Evolutionary conservation across 2,329 filamentous ascomycete species (phyloP).

Genomic region (Gaeumannomyces sp.): DNA sequence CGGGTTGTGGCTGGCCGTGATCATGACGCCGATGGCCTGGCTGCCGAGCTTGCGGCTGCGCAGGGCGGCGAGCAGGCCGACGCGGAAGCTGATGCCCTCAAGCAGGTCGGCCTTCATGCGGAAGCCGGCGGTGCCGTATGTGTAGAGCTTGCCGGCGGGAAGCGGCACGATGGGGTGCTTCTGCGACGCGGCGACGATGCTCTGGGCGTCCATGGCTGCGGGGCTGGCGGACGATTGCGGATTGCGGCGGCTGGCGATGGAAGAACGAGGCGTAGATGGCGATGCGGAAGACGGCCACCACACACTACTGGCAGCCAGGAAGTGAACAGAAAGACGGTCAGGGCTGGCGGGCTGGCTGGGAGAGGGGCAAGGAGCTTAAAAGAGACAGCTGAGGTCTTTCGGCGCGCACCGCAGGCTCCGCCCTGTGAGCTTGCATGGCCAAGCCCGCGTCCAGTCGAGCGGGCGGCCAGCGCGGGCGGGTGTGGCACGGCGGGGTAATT

Average conservation of each 20-base stretch:
- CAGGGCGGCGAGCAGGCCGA: conserved; percentile 81
- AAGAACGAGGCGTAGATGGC: background rate
- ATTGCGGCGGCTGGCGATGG: background rate
- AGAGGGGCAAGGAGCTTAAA: background rate
- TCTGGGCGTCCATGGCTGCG: conserved; percentile 17
- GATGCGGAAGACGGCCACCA: no score
- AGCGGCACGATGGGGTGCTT: conserved; percentile 52
- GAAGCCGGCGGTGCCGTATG: conserved; percentile 63
- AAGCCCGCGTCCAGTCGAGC: background rate
- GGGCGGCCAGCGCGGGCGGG: no score
- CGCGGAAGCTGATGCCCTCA: conserved; percentile 86
- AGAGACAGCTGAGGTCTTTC: background rate
- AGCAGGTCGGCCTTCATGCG: conserved; percentile 72
- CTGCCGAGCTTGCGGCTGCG: conserved; percentile 85
- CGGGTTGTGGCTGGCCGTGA: conserved; percentile 90
- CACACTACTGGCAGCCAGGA: background rate
- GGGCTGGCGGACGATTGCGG: background rate
- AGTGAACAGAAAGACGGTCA: background rate
- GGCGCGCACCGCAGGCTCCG: background rate
- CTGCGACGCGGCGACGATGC: conserved; percentile 54
- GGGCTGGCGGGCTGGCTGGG: background rate
- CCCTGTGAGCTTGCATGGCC: conserved; percentile 1
- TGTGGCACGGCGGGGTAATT: background rate
- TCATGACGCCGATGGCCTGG: conserved; percentile 93
- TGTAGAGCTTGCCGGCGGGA: conserved; percentile 45